These are phyloP conservation scores for Globisporangium rhizosaccharum DNA, from an alignment of 352 stramenopile genomes.

Conservation along the genomic window DNA sequence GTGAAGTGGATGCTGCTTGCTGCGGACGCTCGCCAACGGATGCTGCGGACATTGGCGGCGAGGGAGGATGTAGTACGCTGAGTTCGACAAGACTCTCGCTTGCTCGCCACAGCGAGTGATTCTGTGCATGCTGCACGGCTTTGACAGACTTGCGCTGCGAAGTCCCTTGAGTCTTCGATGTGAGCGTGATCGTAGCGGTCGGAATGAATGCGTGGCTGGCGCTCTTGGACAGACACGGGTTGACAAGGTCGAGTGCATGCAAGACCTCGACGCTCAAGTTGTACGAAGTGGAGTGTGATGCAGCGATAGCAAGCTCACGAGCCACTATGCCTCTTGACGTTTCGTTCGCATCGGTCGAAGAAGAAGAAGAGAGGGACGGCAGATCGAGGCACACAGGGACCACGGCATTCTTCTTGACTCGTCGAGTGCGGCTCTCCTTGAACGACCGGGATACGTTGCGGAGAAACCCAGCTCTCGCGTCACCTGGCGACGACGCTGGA, in stretches of 20 bases:
- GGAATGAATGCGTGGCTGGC: constrained; percentile 8
- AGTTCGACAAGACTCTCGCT: constrained; percentile 18
- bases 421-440: background rate
- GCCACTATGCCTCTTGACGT: background rate
- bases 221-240: constrained; percentile 2
- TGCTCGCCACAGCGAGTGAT: constrained; percentile 28
- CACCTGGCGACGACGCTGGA: too few species aligned
- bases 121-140: constrained; percentile 24
- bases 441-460: background rate
- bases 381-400: background rate
- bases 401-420: background rate
- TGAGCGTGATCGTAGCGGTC: constrained; percentile 1
- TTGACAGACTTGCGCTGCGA: constrained; percentile 7
- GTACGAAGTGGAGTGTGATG: background rate
- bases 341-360: background rate
- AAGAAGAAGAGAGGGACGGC: background rate
- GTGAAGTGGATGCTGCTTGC: background rate
- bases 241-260: constrained; percentile 12
- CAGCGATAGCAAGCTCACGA: background rate
- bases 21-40: background rate
- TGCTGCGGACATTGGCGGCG: background rate
- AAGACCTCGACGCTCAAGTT: constrained; percentile 6
- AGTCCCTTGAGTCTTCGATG: background rate
- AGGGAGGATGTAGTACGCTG: background rate
- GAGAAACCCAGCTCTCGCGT: background rate